A percentile compares a stretch with the other conserved stretches of the same genome.
These are phyloP conservation scores for Entomortierella parvispora DNA, from an alignment of 192 early-diverging fungal species.

Conservation along the genomic window DNA sequence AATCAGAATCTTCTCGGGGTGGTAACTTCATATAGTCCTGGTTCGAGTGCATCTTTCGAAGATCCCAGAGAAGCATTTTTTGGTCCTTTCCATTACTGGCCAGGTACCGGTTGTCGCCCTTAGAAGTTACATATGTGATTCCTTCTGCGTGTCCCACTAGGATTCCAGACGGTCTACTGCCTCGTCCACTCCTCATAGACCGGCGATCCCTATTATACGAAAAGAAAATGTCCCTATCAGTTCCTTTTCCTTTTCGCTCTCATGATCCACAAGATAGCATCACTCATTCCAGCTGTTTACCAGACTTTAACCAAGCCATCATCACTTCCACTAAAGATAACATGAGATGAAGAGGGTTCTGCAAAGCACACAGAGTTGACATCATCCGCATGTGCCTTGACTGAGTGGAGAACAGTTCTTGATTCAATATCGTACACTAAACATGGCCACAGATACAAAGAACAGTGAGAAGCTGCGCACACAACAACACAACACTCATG, in stretches of 20 bases:
- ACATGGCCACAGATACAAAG: not conserved
- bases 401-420: constrained; percentile 57
- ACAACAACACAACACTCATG: not conserved
- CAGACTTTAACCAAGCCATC: constrained; percentile 68
- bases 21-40: constrained; percentile 3
- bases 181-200: constrained; percentile 46
- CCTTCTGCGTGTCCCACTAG: constrained; percentile 78
- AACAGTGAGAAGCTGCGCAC: constrained; percentile 9
- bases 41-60: constrained; percentile 54
- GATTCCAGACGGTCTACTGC: constrained; percentile 62
- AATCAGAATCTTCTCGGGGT: not conserved
- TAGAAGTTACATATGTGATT: constrained; percentile 71
- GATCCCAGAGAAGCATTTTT: constrained; percentile 73
- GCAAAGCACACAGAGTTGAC: constrained; percentile 74
- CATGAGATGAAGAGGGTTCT: constrained; percentile 59
- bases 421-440: constrained; percentile 69
- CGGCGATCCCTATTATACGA: constrained; percentile 61
- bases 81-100: constrained; percentile 81
- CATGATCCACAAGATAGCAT: not conserved
- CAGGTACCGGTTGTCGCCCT: constrained; percentile 71
- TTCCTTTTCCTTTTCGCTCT: too few relatives aligned
- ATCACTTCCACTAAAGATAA: constrained; percentile 72
- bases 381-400: constrained; percentile 68
- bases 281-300: constrained; percentile 16
- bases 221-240: not conserved